Evolutionary conservation across 116 monocot genomes (phyloP).

Genomic region (Trichopus zeylanicus): DNA sequence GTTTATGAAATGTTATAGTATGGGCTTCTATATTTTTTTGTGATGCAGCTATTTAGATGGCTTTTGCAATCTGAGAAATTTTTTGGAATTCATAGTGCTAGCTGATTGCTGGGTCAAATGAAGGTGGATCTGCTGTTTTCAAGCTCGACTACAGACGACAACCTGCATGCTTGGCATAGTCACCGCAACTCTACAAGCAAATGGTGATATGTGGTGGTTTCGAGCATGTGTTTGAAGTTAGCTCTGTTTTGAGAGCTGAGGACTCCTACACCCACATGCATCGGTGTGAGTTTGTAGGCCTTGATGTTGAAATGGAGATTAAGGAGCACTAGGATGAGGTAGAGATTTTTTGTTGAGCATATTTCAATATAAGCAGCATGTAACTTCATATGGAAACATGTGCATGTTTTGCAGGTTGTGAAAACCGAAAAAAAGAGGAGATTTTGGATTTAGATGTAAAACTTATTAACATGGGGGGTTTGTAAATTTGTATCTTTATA

Average conservation of each 20-base stretch:
- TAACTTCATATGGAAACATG: background rate
- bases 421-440: too few species aligned
- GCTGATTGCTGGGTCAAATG: too few species aligned
- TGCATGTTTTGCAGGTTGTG: conserved; percentile 62
- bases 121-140: too few species aligned
- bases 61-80: too few species aligned
- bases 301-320: conserved; percentile 97
- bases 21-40: too few species aligned
- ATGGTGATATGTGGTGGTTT: too few species aligned
- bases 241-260: conserved; percentile 85
- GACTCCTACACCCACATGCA: conserved; percentile 86
- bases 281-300: conserved; percentile 84
- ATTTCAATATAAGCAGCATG: background rate
- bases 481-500: too few species aligned
- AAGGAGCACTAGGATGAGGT: conserved; percentile 92
- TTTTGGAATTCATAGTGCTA: too few species aligned
- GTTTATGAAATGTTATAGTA: too few species aligned
- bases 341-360: conserved; percentile 2
- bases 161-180: conserved; percentile 90
- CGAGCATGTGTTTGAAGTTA: conserved; percentile 87
- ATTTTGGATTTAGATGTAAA: too few species aligned
- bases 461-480: too few species aligned
- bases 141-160: conserved; percentile 87
- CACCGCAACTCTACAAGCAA: conserved; percentile 87
- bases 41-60: too few species aligned